These are phyloP conservation scores for Nitzschia sp. DNA, from an alignment of 108 stramenopile genomes.

Conservation along the genomic window DNA sequence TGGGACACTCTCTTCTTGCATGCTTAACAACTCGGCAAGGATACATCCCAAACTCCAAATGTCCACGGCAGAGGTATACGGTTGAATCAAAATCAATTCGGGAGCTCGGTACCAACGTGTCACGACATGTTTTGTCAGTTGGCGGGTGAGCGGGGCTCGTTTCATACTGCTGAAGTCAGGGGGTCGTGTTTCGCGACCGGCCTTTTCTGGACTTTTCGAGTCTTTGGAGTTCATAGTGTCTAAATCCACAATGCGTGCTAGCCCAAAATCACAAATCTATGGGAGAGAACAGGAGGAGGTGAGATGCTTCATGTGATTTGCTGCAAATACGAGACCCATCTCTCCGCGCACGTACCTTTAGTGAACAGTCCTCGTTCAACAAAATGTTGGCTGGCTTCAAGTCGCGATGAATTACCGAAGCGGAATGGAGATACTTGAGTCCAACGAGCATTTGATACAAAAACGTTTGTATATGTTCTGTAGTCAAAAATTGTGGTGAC, in stretches of 20 bases:
- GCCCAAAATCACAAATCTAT: constrained; percentile 97
- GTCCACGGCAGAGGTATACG: constrained; percentile 95
- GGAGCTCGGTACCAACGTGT: constrained; percentile 99
- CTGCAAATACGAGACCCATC: background rate
- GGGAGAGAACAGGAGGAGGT: background rate
- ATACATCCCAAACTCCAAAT: constrained; percentile 96
- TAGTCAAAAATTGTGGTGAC: constrained; percentile 96
- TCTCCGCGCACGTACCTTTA: constrained; percentile 73
- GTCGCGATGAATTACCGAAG: constrained; percentile 91
- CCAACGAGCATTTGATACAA: constrained; percentile 96
- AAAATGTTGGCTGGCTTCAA: constrained; percentile 87
- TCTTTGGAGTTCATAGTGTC: constrained; percentile 13
- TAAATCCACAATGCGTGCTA: constrained; percentile 86
- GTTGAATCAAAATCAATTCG: constrained; percentile 94
- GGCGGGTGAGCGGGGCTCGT: constrained; percentile 66
- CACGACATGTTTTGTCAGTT: constrained; percentile 98
- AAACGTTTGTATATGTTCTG: constrained; percentile 97
- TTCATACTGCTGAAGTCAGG: constrained; percentile 14
- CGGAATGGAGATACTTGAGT: constrained; percentile 92
- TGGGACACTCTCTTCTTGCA: constrained; percentile 92
- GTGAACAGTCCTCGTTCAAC: constrained; percentile 95
- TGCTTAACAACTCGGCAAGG: constrained; percentile 83
- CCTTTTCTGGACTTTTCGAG: constrained; percentile 4
- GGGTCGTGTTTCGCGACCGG: constrained; percentile 13
- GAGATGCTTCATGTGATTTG: background rate